These are phyloP conservation scores for Eucalyptus victrix DNA, from an alignment of 345 rosid species.

Conservation along the genomic window DNA sequence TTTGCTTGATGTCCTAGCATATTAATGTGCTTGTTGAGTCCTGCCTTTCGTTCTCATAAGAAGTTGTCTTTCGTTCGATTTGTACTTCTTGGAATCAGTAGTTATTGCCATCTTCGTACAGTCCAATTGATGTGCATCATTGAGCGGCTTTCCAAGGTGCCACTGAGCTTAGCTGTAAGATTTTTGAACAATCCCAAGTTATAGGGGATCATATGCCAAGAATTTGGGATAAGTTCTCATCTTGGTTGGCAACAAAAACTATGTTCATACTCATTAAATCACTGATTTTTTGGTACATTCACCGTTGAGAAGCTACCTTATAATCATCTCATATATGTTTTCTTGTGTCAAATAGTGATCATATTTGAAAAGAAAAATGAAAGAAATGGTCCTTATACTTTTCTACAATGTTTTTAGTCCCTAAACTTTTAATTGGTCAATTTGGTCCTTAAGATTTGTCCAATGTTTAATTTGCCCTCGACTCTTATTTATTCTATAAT, in stretches of 20 bases:
- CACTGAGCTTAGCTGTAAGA: background rate
- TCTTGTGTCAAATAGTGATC: background rate
- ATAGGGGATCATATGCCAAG: background rate
- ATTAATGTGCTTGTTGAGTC: background rate
- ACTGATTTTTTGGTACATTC: background rate
- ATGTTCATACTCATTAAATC: background rate
- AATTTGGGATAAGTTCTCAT: background rate
- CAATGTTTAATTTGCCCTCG: background rate
- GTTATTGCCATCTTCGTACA: background rate
- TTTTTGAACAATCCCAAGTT: background rate
- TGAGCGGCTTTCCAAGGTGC: background rate
- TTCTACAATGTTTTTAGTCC: background rate
- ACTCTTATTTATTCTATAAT: background rate
- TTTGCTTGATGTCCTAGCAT: background rate
- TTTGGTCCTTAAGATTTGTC: background rate
- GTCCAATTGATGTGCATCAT: background rate
- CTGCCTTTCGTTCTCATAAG: background rate
- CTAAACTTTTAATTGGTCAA: background rate
- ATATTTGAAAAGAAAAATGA: background rate
- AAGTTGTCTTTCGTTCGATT: background rate
- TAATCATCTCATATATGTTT: background rate
- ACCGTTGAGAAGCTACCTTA: background rate
- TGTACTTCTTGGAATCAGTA: background rate
- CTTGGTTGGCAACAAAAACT: background rate
- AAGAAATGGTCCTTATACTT: background rate